Percentiles rank a stretch among this genome's conserved stretches.
phyloP scores from a whole-genome alignment of 768 basidiomycete genomes.

The Boletus rubropictus region DNA sequence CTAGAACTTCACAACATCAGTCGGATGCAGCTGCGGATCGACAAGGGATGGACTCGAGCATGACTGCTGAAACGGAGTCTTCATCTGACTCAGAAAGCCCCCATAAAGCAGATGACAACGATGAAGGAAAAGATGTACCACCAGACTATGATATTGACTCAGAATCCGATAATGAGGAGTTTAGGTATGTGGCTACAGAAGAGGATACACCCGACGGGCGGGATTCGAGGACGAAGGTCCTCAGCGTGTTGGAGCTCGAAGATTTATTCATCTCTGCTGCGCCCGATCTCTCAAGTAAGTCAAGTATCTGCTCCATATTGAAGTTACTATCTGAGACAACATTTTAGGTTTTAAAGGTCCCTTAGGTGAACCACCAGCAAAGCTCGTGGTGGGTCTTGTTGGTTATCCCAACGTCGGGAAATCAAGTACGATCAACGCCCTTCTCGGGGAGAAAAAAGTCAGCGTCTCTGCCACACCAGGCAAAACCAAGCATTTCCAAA shows the following conservation, averaged over 20 bases:
- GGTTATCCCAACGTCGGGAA: conserved; percentile 99
- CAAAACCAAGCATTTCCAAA: conserved; percentile 99
- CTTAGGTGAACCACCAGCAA: conserved; percentile 52
- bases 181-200: conserved; percentile 50
- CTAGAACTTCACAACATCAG: conserved; percentile 2
- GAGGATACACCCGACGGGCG: conserved; percentile 45
- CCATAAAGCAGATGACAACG: conserved; percentile 23
- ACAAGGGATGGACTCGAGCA: background rate
- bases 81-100: conserved; percentile 30
- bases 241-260: conserved; percentile 86
- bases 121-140: conserved; percentile 26
- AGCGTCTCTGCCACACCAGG: conserved; percentile 98
- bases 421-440: conserved; percentile 94
- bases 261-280: conserved; percentile 67
- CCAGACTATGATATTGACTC: conserved; percentile 28
- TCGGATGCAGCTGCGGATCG: background rate
- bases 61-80: conserved; percentile 18
- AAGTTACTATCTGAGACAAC: conserved; percentile 1
- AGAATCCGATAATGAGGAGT: conserved; percentile 33
- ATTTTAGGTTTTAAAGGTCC: conserved; percentile 55
- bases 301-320: conserved; percentile 8
- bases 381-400: conserved; percentile 81
- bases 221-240: conserved; percentile 67
- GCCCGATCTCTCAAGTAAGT: conserved; percentile 62
- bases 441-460: conserved; percentile 95